A percentile compares a stretch with the other conserved stretches of the same genome.
These are phyloP conservation scores for Amanita rubescens DNA, from an alignment of 768 basidiomycete species.

Conservation along the genomic window DNA sequence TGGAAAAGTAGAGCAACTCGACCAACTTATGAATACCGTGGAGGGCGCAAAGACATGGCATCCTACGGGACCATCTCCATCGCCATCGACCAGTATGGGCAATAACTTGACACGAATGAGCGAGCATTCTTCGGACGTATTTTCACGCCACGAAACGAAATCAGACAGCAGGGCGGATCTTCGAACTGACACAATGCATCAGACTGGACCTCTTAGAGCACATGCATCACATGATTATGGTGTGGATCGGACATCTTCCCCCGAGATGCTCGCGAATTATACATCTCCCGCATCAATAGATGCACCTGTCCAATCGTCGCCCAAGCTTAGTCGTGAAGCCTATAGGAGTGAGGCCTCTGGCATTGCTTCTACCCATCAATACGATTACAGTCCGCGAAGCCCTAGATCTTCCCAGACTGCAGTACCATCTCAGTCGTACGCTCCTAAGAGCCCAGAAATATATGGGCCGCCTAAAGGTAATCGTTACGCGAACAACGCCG, in stretches of 20 bases:
- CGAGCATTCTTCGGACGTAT: not conserved
- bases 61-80: not conserved
- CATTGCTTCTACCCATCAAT: not conserved
- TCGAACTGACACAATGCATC: not conserved
- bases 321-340: not conserved
- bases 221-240: not conserved
- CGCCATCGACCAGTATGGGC: not conserved
- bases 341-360: not conserved
- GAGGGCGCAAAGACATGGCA: not conserved
- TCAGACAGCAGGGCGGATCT: not conserved
- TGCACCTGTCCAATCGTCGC: not conserved
- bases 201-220: not conserved
- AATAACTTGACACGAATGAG: not conserved
- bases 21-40: not conserved
- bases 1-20: not conserved
- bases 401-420: not conserved
- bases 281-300: not conserved
- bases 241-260: constrained; percentile 1
- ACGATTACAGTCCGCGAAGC: not conserved
- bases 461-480: constrained; percentile 5
- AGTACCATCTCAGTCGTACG: not conserved
- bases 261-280: not conserved
- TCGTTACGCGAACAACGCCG: constrained; percentile 9
- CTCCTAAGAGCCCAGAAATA: not conserved
- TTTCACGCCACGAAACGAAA: not conserved